Evolutionary conservation across 2,329 filamentous ascomycete species (phyloP).

Genomic region (Trichophyton equinum): DNA sequence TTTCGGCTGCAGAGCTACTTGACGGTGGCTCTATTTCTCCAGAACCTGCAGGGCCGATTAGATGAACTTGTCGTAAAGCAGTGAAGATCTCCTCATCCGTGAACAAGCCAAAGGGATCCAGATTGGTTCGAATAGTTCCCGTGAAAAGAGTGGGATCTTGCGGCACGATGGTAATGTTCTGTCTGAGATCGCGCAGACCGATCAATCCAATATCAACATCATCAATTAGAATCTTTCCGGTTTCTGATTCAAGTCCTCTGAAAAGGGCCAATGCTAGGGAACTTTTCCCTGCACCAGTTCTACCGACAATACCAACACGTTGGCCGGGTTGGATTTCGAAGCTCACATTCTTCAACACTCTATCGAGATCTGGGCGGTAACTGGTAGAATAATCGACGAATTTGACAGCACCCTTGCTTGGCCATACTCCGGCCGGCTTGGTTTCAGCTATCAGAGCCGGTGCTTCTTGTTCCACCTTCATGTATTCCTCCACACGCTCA

Average conservation of each 20-base stretch:
- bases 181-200: constrained; percentile 81
- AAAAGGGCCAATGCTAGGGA: constrained; percentile 88
- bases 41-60: constrained; percentile 46
- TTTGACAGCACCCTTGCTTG: constrained; percentile 69
- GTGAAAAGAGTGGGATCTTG: constrained; percentile 89
- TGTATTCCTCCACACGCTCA: constrained; percentile 92
- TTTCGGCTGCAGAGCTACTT: constrained; percentile 16
- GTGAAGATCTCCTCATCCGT: constrained; percentile 84
- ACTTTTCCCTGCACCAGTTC: constrained; percentile 93
- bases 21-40: constrained; percentile 1
- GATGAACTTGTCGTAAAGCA: constrained; percentile 73
- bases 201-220: constrained; percentile 81
- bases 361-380: constrained; percentile 76
- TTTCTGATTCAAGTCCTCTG: constrained; percentile 80
- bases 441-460: constrained; percentile 62
- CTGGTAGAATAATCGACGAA: constrained; percentile 82
- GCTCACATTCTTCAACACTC: constrained; percentile 67
- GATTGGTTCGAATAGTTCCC: constrained; percentile 79
- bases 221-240: constrained; percentile 81
- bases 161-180: constrained; percentile 92
- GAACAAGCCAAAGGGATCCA: constrained; percentile 83
- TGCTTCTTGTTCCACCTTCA: constrained; percentile 92
- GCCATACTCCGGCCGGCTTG: constrained; percentile 70
- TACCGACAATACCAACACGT: constrained; percentile 91
- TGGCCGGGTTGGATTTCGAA: constrained; percentile 79